These are phyloP conservation scores for Pisolithus sp. DNA, from an alignment of 768 basidiomycete genomes.

Conservation along the genomic window DNA sequence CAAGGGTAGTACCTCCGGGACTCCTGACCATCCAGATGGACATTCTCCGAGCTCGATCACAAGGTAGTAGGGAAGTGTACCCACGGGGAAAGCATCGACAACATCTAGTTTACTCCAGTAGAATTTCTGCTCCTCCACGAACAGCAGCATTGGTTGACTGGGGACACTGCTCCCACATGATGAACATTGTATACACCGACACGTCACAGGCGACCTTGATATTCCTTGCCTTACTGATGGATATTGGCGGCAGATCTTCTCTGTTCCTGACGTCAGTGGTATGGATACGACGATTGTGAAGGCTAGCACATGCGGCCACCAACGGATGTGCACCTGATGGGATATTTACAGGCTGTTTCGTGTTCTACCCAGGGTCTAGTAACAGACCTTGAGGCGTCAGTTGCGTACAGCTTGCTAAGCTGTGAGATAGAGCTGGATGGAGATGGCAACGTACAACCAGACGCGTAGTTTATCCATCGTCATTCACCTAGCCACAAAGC, in stretches of 20 bases:
- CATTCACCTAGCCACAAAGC: too few species aligned
- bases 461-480: too few species aligned
- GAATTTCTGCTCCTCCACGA: slow-evolving; percentile 66
- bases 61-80: slow-evolving; percentile 73
- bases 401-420: too few species aligned
- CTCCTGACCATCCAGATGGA: slow-evolving; percentile 67
- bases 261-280: slow-evolving; percentile 81
- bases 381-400: too few species aligned
- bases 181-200: slow-evolving; percentile 87
- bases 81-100: slow-evolving; percentile 90
- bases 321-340: too few species aligned
- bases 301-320: too few species aligned
- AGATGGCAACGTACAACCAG: too few species aligned
- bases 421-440: too few species aligned
- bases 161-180: slow-evolving; percentile 69
- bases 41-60: slow-evolving; percentile 54
- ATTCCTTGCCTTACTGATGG: slow-evolving; percentile 88
- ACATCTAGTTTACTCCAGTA: slow-evolving; percentile 80
- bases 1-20: slow-evolving; percentile 83
- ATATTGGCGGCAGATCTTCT: slow-evolving; percentile 86
- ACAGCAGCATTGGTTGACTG: slow-evolving; percentile 58
- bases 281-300: slow-evolving; percentile 75
- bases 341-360: too few species aligned
- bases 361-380: too few species aligned
- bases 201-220: slow-evolving; percentile 97